Evolutionary conservation across 345 rosid genomes (phyloP), one percentile per base, ranked within the genome.

Genomic region (Atalantia buxifolia): DNA sequence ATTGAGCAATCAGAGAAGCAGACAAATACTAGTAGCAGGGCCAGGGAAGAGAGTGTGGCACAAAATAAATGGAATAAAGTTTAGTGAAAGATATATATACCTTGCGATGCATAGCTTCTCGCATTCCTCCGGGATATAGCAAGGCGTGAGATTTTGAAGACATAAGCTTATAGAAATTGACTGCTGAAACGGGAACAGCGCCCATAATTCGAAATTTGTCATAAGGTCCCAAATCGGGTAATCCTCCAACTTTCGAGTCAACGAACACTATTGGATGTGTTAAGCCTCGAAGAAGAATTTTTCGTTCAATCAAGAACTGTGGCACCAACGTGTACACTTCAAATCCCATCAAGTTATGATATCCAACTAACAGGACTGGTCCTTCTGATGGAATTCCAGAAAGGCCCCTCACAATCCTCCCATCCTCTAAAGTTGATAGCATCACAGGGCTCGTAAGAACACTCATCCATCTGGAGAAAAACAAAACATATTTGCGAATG

Each of bases 41-140:
- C 48, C 48, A 42, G 48, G 48, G 48, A 42, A 42, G 48, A 42
- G 13, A 9, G 45, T 40, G 13, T 9, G 9, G 45, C 45, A 40
- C 45, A 40, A 9, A 9, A 40, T 40, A 40, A 42, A 16, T 16
- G 25, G 25, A 45, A n/a, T 40, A 35, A 21, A 38, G 64, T 28
- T 30, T 30, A 73, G 68, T 66, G 71, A 77, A 10, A 45, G 31
- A 65, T 45, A 27, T 24, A 7, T 24, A 74, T 70, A 87, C 91
- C 91, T 89, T 91, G 30, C 90, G 79, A 64, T 94, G 97, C 63
- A 84, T 75, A 78, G 95, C 95, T 84, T 94, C 98, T 2, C 94
- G 94, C 50, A 74, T 74, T 35, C 98, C 97, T 73, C 97, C 95
- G 1, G 98, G 97, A 81, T 89, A 92, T 71, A 92, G 84, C 40